Conservation (phyloP, 106 monocot species). For the Alisma plantagoaquatica region DNA sequence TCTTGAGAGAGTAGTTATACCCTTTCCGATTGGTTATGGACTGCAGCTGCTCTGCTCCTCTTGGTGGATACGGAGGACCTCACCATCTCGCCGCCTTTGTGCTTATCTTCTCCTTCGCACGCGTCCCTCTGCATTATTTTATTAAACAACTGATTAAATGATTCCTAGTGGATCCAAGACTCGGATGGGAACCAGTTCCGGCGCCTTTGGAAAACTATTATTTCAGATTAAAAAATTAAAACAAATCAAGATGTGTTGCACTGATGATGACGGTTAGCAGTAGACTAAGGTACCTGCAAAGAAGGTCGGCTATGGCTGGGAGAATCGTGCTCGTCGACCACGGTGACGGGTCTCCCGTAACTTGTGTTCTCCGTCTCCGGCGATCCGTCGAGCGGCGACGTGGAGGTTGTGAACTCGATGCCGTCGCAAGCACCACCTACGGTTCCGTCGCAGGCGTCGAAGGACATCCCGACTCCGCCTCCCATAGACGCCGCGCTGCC, state of each 20-base stretch:
- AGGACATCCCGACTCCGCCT: conserved; percentile 9
- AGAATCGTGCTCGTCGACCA: conserved; percentile 30
- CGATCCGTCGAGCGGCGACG: conserved; percentile 16
- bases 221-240: no score
- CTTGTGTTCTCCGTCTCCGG: conserved; percentile 56
- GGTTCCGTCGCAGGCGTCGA: conserved; percentile 14
- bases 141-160: neutral
- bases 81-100: conserved; percentile 4
- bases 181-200: neutral
- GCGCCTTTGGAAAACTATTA: no score
- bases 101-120: conserved; percentile 28
- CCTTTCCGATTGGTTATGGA: conserved; percentile 83
- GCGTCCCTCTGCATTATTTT: conserved; percentile 26
- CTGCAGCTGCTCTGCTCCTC: conserved; percentile 45
- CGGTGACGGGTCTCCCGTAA: conserved; percentile 4
- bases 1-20: no score
- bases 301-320: conserved; percentile 24
- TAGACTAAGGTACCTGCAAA: neutral
- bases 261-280: neutral
- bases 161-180: neutral
- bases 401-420: conserved; percentile 21
- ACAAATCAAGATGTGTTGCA: neutral
- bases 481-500: conserved; percentile 7
- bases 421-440: no score
- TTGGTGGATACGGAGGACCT: conserved; percentile 35